Base-by-base conservation (phyloP, 306 rosid species). In the Albizia julibrissin region DNA sequence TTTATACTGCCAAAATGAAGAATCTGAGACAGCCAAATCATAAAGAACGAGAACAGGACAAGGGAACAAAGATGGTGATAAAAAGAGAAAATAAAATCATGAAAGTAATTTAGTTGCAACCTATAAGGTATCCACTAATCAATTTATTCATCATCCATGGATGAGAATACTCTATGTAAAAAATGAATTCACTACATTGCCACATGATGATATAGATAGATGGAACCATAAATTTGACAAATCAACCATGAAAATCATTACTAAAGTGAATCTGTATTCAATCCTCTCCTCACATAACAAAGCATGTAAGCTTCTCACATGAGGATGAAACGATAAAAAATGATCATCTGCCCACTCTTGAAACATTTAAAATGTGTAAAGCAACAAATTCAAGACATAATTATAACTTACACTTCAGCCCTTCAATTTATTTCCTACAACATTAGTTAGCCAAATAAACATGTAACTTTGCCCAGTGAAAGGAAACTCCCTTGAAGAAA, bases 1-100 rank as follows among this genome's bases (percentile, higher is more conserved):
- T 95, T 95, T 84, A 95, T 91, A 89, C 98, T 95, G 97, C 93
- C 91, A 95, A 93, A 93, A 93, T 84, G 79, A 90, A 70, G 91
- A 92, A 91, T 90, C 91, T 86, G 91, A 90, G 97, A 92, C 85
- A 87, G 82, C 87, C 87, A 88, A 86, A 87, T 88, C 83, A 91
- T 75, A 73, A 76, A 85, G 54, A 86, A 84, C 85, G 62, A 49
- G 47, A 72, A 62, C 84, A 87, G 14, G 72, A 84, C 67, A 86
- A 72, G 76, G 26, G 22, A 72, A 46, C 76, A 79, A 73, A 70
- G 61, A 66, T 42, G 71, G 79, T 80, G 40, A 74, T 78, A 74
- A 72, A 77, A 75, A 46, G 62, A 29, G 83, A 19, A 56, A 73
- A 58, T 54, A 76, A 74, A 80, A 77, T 24, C 77, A 59, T 39